A percentile compares a stretch with the other conserved stretches of the same genome.
phyloP scores from a whole-genome alignment of 805 yeast genomes.

The Torulaspora quercuum region DNA sequence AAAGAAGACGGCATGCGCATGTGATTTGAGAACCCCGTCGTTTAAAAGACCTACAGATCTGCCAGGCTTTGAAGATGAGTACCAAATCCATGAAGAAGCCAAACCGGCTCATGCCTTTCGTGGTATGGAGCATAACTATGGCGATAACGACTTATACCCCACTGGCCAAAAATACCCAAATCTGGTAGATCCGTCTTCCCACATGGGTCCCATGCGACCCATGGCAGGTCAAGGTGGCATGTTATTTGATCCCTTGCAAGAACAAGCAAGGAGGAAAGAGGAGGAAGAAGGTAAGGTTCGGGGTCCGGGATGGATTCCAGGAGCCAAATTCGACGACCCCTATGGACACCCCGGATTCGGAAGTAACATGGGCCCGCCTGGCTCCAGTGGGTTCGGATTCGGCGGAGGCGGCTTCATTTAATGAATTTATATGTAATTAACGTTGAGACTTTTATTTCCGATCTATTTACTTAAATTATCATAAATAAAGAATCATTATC shows the following conservation, averaged over 20 bases:
- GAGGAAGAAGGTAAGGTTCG: constrained; percentile 16
- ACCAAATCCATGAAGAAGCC: constrained; percentile 21
- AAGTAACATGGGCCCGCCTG: constrained; percentile 10
- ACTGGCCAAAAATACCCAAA: constrained; percentile 32
- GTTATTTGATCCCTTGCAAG: constrained; percentile 34
- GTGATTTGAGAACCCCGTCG: not conserved
- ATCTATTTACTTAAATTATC: not conserved
- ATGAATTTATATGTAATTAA: no score
- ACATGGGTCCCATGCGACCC: constrained; percentile 9
- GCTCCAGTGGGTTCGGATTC: constrained; percentile 17
- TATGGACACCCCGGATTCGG: constrained; percentile 25
- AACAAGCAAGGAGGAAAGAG: constrained; percentile 12
- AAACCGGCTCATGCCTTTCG: not conserved
- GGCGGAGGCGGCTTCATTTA: constrained; percentile 15
- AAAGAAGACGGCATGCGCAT: not conserved
- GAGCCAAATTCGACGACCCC: constrained; percentile 37
- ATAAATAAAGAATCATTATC: constrained; percentile 3
- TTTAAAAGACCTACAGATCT: constrained; percentile 29
- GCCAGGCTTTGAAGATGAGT: constrained; percentile 38
- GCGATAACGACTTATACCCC: constrained; percentile 37
- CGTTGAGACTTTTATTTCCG: no score
- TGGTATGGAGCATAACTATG: constrained; percentile 23
- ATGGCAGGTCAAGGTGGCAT: constrained; percentile 30
- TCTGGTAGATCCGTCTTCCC: constrained; percentile 20
- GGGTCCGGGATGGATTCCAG: constrained; percentile 34